A percentile compares a stretch with the other conserved stretches of the same genome.
Conservation (phyloP, 2,329 filamentous ascomycete genomes). For the Clarireedia homoeocarpa region DNA sequence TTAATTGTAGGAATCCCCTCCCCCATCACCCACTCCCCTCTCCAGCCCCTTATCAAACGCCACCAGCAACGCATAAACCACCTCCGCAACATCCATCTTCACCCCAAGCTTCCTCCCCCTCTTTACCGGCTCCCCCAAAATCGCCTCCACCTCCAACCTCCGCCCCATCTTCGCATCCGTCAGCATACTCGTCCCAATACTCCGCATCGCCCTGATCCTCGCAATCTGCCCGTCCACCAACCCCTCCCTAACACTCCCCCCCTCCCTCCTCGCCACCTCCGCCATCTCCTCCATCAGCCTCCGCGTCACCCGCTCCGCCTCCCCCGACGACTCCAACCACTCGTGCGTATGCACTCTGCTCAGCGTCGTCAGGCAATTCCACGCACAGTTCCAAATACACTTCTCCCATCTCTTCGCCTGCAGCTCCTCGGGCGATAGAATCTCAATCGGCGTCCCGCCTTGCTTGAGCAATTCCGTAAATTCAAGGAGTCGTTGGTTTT, state of each 20-base stretch:
- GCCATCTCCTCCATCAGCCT: conserved; percentile 45
- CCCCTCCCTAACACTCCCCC: conserved; percentile 37
- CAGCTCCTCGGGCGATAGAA: conserved; percentile 39
- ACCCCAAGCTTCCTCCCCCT: conserved; percentile 46
- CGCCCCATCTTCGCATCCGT: conserved; percentile 48
- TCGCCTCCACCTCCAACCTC: conserved; percentile 53
- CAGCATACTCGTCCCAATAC: conserved; percentile 45
- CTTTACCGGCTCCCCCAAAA: conserved; percentile 50
- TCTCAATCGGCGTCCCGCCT: conserved; percentile 37
- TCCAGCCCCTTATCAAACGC: conserved; percentile 16
- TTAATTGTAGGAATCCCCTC: neutral
- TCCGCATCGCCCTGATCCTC: conserved; percentile 39
- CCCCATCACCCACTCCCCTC: neutral
- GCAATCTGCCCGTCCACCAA: conserved; percentile 40
- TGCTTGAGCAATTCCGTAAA: conserved; percentile 35
- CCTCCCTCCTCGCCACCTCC: conserved; percentile 47
- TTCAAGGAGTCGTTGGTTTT: conserved; percentile 32
- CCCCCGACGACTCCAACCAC: conserved; percentile 40
- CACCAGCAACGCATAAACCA: conserved; percentile 29
- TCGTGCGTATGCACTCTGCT: conserved; percentile 43
- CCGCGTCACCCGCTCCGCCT: conserved; percentile 41
- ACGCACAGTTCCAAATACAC: conserved; percentile 51
- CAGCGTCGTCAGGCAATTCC: conserved; percentile 52
- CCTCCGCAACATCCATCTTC: conserved; percentile 43
- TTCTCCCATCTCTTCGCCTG: conserved; percentile 52